phyloP scores from a whole-genome alignment of 2,329 filamentous ascomycete genomes.

The Fusarium musae region DNA sequence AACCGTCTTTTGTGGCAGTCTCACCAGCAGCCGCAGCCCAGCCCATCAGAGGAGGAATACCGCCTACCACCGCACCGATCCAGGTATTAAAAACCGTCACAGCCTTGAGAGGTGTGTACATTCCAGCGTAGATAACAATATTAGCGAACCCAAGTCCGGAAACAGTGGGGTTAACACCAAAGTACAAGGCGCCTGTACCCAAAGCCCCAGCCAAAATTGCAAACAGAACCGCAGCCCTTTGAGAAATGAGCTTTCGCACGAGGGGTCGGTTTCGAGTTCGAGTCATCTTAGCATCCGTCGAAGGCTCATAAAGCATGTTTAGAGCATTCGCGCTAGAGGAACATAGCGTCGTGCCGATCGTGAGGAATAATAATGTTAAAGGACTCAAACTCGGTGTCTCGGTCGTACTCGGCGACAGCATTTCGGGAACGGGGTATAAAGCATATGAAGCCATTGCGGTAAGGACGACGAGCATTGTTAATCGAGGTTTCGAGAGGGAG shows the following conservation, averaged over 20 bases:
- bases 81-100: slow-evolving; percentile 91
- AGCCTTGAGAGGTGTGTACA: slow-evolving; percentile 94
- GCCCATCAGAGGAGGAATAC: slow-evolving; percentile 95
- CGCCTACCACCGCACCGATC: slow-evolving; percentile 92
- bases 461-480: slow-evolving; percentile 90
- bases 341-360: slow-evolving; percentile 86
- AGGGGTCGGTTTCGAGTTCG: slow-evolving; percentile 92
- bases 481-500: slow-evolving; percentile 92
- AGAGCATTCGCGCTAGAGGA: slow-evolving; percentile 92
- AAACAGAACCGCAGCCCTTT: slow-evolving; percentile 78
- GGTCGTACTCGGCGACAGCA: slow-evolving; percentile 75
- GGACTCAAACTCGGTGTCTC: slow-evolving; percentile 86
- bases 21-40: slow-evolving; percentile 96
- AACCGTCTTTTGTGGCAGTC: slow-evolving; percentile 78
- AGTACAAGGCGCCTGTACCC: slow-evolving; percentile 80
- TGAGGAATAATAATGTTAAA: slow-evolving; percentile 91
- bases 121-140: slow-evolving; percentile 87
- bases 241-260: slow-evolving; percentile 81
- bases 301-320: slow-evolving; percentile 96
- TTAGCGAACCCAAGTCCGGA: slow-evolving; percentile 86
- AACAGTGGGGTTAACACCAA: slow-evolving; percentile 93
- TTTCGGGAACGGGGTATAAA: slow-evolving; percentile 89
- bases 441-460: slow-evolving; percentile 92
- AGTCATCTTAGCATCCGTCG: slow-evolving; percentile 91
- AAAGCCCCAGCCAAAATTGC: slow-evolving; percentile 76